Evolutionary conservation across 768 basidiomycete species (phyloP).

Genomic region (Glaciozyma martinii): DNA sequence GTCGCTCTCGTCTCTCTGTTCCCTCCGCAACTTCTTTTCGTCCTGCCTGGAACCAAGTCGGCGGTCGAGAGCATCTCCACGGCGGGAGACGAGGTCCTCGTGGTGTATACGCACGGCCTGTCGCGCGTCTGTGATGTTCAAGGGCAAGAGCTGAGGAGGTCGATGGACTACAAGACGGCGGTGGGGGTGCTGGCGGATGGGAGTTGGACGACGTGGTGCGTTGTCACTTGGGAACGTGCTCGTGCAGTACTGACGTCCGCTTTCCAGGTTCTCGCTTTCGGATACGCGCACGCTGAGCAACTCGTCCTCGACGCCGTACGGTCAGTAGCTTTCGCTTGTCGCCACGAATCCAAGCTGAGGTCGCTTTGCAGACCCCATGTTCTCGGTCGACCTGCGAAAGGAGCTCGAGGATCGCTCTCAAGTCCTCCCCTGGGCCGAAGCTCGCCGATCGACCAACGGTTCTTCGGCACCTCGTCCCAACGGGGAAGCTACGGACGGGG

Average conservation of each 20-base stretch:
- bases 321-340: neutral
- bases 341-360: no score
- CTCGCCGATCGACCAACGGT: neutral
- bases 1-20: constrained; percentile 62
- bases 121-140: constrained; percentile 81
- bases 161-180: constrained; percentile 66
- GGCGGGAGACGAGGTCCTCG: constrained; percentile 58
- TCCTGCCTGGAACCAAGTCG: constrained; percentile 72
- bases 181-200: constrained; percentile 57
- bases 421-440: constrained; percentile 18
- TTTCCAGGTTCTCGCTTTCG: constrained; percentile 15
- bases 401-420: constrained; percentile 2
- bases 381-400: constrained; percentile 14
- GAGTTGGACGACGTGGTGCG: constrained; percentile 65
- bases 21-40: constrained; percentile 56
- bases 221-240: neutral
- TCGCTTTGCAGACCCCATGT: constrained; percentile 11
- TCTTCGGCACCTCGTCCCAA: neutral
- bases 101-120: constrained; percentile 64
- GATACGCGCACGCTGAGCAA: neutral
- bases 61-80: constrained; percentile 55
- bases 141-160: constrained; percentile 73
- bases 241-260: neutral
- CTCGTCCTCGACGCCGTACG: neutral
- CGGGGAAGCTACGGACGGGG: neutral